Base-by-base conservation (phyloP, 2,329 filamentous ascomycete species). In the Pestalotiopsis sp. region DNA sequence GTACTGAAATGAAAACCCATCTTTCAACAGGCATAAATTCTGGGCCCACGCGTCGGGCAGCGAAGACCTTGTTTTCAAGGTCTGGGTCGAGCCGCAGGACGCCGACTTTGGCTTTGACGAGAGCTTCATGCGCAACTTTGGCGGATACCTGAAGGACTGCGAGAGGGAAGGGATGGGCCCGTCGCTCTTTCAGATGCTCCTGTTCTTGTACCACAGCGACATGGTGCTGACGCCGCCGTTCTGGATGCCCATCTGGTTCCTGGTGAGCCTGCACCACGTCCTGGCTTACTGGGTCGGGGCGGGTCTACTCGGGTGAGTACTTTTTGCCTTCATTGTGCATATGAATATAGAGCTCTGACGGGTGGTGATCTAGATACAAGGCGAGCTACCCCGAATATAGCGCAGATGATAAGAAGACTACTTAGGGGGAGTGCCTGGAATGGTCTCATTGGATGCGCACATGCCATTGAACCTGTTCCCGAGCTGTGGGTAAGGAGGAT, bases 91-190 rank as follows among this genome's bases (percentile, higher is more conserved):
- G 31, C 71, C 71, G 14, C 31, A 70, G 23, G 68, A 68, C 20
- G 61, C n/a, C 23, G 64, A 72, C 63, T 58, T 70, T 45, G 69
- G 66, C 14, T 66, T 73, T 27, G 71, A 73, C 59, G 45, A 49
- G 57, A 70, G 67, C 57, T 69, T 70, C 41, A 62, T 73, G 45
- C 71, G 72, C 12, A 70, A 72, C 45, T 56, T 72, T 9, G 27
- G 58, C 25, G 69, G 71, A n/a, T 73, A 73, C 36, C 20, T 69
- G 1, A 68, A 39, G 4, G 72, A 73, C 52, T 72, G 71, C 36
- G 58, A 69, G 31, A 65, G 41, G 27, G 67, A 52, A 2, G 56
- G 58, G 20, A 25, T 73, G 31, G 14, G 65, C 27, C 71, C 70
- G 5, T 73, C 71, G 13, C 17, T 60, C 2, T 70, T 72, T 23